These are phyloP conservation scores for Akanthomyces uredinophilus DNA, from an alignment of 2,329 filamentous ascomycete genomes.

Conservation along the genomic window DNA sequence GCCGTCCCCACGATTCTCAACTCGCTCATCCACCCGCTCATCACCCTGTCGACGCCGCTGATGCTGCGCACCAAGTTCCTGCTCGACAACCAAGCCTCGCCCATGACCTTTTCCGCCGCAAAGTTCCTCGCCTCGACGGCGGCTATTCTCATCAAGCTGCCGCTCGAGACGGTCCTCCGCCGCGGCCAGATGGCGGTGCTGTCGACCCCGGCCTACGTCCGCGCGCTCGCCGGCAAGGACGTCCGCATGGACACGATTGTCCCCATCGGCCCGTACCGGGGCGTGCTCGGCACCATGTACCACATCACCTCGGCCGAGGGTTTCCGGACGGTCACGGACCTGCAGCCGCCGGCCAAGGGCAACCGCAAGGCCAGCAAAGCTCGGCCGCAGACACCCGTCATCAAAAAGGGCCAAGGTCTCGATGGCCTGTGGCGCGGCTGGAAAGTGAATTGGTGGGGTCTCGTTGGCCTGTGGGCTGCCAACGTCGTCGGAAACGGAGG, in stretches of 20 bases:
- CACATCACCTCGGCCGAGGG: constrained; percentile 82
- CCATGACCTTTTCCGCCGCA: constrained; percentile 73
- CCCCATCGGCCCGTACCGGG: constrained; percentile 72
- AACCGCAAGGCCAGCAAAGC: constrained; percentile 29
- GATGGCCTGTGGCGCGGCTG: constrained; percentile 67
- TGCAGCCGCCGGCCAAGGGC: constrained; percentile 29
- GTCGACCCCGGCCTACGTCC: constrained; percentile 46
- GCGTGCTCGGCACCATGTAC: constrained; percentile 90
- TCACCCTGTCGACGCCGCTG: constrained; percentile 78
- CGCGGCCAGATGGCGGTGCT: constrained; percentile 78
- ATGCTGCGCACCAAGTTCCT: constrained; percentile 79
- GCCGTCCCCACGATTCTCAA: constrained; percentile 82
- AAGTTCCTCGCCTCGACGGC: constrained; percentile 75
- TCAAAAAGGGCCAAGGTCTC: constrained; percentile 60
- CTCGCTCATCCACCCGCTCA: constrained; percentile 74
- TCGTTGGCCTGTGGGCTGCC: constrained; percentile 69
- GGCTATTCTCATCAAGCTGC: constrained; percentile 81
- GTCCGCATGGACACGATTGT: constrained; percentile 66
- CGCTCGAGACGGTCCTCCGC: constrained; percentile 85
- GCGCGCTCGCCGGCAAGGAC: constrained; percentile 40
- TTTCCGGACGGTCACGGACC: constrained; percentile 40
- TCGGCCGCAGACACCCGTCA: constrained; percentile 30
- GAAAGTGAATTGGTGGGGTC: constrained; percentile 73
- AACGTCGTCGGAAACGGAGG: constrained; percentile 57
- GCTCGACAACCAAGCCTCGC: constrained; percentile 76